phyloP scores from a whole-genome alignment of 2,329 filamentous ascomycete genomes.

The Daldinia eschscholtzii region DNA sequence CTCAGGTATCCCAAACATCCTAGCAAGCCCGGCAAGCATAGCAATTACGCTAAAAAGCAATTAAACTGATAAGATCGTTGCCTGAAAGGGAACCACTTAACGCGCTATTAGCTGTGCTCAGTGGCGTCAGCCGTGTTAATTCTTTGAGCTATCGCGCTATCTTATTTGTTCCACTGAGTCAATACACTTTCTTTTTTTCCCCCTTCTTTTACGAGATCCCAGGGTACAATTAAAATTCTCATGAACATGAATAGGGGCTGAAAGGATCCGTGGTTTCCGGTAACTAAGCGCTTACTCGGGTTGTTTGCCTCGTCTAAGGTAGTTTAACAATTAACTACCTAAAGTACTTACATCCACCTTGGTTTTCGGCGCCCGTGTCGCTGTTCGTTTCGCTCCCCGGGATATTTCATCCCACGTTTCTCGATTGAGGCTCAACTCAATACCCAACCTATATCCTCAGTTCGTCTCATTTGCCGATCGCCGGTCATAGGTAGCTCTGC shows the following conservation, averaged over 20 bases:
- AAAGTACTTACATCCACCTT: constrained; percentile 1
- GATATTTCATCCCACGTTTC: constrained; percentile 3
- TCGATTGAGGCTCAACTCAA: neutral
- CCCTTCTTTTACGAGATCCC: neutral
- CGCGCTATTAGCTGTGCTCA: constrained; percentile 18
- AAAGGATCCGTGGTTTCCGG: neutral
- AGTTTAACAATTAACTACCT: neutral
- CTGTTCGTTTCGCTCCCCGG: too few relatives aligned
- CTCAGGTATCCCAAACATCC: constrained; percentile 12
- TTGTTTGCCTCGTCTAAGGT: neutral
- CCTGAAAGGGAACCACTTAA: constrained; percentile 39
- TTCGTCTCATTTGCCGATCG: constrained; percentile 5
- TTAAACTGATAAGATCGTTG: constrained; percentile 31
- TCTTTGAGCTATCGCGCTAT: neutral
- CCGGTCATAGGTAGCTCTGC: neutral
- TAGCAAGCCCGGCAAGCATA: too few relatives aligned
- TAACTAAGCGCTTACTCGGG: neutral
- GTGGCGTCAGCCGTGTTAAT: constrained; percentile 11
- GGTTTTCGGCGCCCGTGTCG: neutral
- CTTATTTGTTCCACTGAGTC: constrained; percentile 2
- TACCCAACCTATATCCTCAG: neutral
- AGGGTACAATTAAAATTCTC: neutral
- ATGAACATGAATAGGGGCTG: neutral
- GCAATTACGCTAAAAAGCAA: constrained; percentile 24
- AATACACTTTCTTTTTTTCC: constrained; percentile 3